Percentiles rank a stretch among this genome's conserved stretches.
Evolutionary conservation across 495 filamentous ascomycete species (phyloP).

Genomic region (Aspergillus cristatus): DNA sequence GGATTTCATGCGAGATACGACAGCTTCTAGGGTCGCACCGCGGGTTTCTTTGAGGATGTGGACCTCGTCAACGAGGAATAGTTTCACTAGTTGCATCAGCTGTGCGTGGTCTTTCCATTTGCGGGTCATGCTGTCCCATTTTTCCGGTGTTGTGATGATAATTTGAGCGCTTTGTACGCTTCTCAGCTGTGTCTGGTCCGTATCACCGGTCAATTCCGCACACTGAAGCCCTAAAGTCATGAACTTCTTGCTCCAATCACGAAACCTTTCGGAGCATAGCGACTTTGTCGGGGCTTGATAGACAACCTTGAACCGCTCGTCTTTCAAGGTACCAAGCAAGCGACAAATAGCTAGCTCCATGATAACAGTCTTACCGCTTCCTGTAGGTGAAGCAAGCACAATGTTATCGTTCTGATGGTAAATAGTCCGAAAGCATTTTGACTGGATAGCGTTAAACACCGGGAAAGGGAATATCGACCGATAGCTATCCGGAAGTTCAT

Average conservation of each 20-base stretch:
- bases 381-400: constrained; percentile 83
- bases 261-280: constrained; percentile 71
- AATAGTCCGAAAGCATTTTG: constrained; percentile 66
- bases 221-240: constrained; percentile 62
- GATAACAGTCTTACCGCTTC: constrained; percentile 87
- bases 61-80: constrained; percentile 95
- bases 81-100: constrained; percentile 74
- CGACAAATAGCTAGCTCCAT: constrained; percentile 89
- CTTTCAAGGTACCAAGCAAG: constrained; percentile 51
- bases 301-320: constrained; percentile 78
- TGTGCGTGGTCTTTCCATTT: constrained; percentile 89
- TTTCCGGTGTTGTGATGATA: constrained; percentile 95
- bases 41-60: constrained; percentile 87
- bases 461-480: constrained; percentile 69
- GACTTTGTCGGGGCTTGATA: constrained; percentile 95
- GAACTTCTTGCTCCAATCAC: constrained; percentile 87
- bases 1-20: constrained; percentile 94
- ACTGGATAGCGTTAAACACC: constrained; percentile 87
- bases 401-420: constrained; percentile 75
- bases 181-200: constrained; percentile 61
- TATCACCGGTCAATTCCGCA: constrained; percentile 88
- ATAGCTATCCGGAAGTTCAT: constrained; percentile 68
- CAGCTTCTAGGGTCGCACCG: constrained; percentile 88
- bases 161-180: constrained; percentile 76
- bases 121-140: constrained; percentile 96